These are phyloP conservation scores for Rutstroemia sydowiana DNA, from an alignment of 2,329 filamentous ascomycete genomes.

Conservation along the genomic window DNA sequence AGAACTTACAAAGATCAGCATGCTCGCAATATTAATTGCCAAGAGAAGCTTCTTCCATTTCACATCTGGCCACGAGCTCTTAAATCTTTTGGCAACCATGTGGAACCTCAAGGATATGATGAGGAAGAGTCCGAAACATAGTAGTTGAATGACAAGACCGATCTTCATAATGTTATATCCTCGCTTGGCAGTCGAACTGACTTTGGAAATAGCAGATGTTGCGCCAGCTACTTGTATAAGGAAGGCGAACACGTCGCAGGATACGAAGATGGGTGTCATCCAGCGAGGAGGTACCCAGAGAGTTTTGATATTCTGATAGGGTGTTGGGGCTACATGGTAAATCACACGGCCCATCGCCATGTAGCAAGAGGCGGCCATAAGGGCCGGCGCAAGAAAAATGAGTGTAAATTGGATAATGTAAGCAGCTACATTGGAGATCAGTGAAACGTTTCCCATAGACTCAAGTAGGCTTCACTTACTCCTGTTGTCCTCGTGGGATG, in stretches of 20 bases:
- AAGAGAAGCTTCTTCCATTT: constrained; percentile 34
- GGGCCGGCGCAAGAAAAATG: constrained; percentile 41
- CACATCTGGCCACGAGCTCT: constrained; percentile 26
- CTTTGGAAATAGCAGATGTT: constrained; percentile 34
- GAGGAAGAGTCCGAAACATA: constrained; percentile 37
- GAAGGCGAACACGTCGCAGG: constrained; percentile 38
- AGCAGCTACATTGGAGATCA: constrained; percentile 5
- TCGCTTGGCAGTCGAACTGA: constrained; percentile 34
- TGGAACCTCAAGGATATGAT: constrained; percentile 36
- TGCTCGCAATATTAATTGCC: constrained; percentile 38
- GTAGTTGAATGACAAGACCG: constrained; percentile 35
- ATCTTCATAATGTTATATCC: constrained; percentile 37
- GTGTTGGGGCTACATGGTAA: constrained; percentile 30
- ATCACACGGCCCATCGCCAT: constrained; percentile 39
- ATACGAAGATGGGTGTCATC: constrained; percentile 40
- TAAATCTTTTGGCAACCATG: constrained; percentile 22
- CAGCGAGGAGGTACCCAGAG: constrained; percentile 34
- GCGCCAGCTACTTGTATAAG: constrained; percentile 39
- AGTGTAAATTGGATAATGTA: constrained; percentile 32
- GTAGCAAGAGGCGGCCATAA: constrained; percentile 45
- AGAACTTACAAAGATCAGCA: constrained; percentile 37
- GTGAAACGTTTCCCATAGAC: neutral
- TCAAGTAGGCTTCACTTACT: neutral
- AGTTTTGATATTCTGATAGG: constrained; percentile 29
- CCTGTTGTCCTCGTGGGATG: neutral